Base-by-base conservation (phyloP, 495 filamentous ascomycete species). In the Schizothecium vesticola region DNA sequence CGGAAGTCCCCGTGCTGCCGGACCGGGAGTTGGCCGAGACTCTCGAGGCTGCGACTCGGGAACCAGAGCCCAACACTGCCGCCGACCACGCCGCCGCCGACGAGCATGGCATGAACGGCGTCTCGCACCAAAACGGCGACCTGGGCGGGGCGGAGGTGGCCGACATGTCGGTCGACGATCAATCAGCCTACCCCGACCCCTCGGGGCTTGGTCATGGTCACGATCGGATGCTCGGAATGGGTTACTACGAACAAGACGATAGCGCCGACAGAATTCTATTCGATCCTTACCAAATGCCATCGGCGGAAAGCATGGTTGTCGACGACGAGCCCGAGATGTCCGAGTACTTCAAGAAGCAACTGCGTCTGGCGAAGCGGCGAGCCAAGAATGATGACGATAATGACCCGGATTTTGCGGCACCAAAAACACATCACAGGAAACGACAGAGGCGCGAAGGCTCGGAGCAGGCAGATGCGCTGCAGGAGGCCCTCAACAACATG, bases 221-320 rank as follows among this genome's bases (percentile, higher is more conserved):
- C 23, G 79, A 80, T 56, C 76, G 82, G 12, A 84, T 84, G 79
- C 79, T 86, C 71, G 85, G 84, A 24, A 79, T 83, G 74, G 84
- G 84, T 23, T 85, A 84, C 72, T 86, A 85, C 70, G 77, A 85
- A 59, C 83, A 85, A 70, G 83, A 84, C 63, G 83, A 84, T 67
- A 82, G 79, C 63, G 73, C 81, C 9, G 82, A 84, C 67, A 81
- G 68, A 68, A 84, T 84, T 72, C 66, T 84, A 7, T 84, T 84
- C 63, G 81, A 84, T 57, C 77, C 80, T 25, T 84, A 83, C 68
- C 81, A 84, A 70, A 70, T 72, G 51, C 82, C 81, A 8, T 69
- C 79, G 26, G 75, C 75, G 1, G 82, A 83, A 19, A 73, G 64
- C 3, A 57, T 83, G 31, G 67, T 65, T 12, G 61, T 69, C 6